Evolutionary conservation across 345 rosid species (phyloP).

Genomic region (Lepidium sativum): DNA sequence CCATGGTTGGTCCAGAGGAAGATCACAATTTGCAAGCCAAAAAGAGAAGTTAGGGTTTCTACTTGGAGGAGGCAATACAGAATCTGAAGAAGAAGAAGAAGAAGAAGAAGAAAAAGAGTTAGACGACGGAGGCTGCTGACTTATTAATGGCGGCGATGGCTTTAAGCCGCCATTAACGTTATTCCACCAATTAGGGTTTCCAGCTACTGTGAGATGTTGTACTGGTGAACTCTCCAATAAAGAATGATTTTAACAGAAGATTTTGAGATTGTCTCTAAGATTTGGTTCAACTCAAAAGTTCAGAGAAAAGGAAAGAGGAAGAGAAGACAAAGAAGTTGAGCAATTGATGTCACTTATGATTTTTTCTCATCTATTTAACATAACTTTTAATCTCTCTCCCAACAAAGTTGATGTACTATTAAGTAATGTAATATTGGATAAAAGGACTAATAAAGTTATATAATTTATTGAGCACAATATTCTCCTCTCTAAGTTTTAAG

Average conservation of each 20-base stretch:
- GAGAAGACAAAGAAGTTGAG: conserved; percentile 6
- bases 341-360: neutral
- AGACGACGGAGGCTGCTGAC: conserved; percentile 28
- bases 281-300: conserved; percentile 24
- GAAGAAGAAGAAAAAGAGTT: conserved; percentile 34
- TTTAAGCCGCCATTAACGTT: conserved; percentile 38
- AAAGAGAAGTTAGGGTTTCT: conserved; percentile 31
- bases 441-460: neutral
- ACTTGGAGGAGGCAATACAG: conserved; percentile 27
- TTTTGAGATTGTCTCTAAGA: conserved; percentile 22
- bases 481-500: neutral
- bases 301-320: conserved; percentile 3
- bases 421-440: conserved; percentile 19
- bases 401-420: conserved; percentile 26
- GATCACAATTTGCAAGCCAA: conserved; percentile 46
- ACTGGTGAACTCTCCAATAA: conserved; percentile 63
- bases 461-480: neutral
- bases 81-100: conserved; percentile 28
- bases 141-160: conserved; percentile 34
- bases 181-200: conserved; percentile 68
- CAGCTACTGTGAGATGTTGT: conserved; percentile 55
- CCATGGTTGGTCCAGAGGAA: conserved; percentile 57
- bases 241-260: conserved; percentile 30
- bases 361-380: conserved; percentile 1
- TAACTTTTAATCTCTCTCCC: neutral